Base-by-base conservation (phyloP, 2,329 filamentous ascomycete genomes). In the Epichloe sylvatica region DNA sequence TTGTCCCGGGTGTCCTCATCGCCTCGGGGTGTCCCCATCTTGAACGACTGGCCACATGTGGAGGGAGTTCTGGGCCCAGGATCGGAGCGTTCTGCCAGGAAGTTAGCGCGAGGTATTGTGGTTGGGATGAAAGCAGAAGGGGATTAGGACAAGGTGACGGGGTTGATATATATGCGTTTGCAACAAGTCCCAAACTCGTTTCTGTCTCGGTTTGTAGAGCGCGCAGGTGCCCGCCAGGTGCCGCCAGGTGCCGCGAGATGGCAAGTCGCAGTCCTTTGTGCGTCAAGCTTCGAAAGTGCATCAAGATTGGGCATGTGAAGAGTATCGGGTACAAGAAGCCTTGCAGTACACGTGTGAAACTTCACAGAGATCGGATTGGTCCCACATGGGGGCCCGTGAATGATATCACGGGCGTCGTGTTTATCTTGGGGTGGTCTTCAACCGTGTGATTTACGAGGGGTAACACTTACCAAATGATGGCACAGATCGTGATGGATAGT, bases 1-100 rank as follows among this genome's bases (percentile, higher is more conserved):
- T 56, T 55, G n/a, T 30, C 46, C 51, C 34, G 11, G 12, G 30
- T 13, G 34, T 30, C 23, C 21, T 47, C 23, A 39, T 43, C 13
- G 21, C 38, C 17, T 34, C 17, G 21, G 19, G 36, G 19, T 6
- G 41, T 25, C 8, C 23, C 37, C 50, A 49, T 51, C 12, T 34
- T 45, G 41, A 19, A 30, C 2, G 42, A 45, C 8, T 19, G 46
- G 9, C 12, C 30, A 11, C 13, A n/a, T 15, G 25, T n/a, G 13
- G 17, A 8, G 19, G 49, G 41, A n/a, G 36, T 45, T 36, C 15
- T 36, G 6, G 41, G 46, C 12, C 35, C 8, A 19, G 40, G 17
- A 7, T 17, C 5, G 2, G 45, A 30, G 13, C 11, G n/a, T 35
- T n/a, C 39, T 51, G 34, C 21, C 34, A 47, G 12, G 5, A 12